Percentiles rank a stretch among this genome's conserved stretches.
These are phyloP conservation scores for Porcisia hertigi DNA, from an alignment of 208 protist species.

Conservation along the genomic window DNA sequence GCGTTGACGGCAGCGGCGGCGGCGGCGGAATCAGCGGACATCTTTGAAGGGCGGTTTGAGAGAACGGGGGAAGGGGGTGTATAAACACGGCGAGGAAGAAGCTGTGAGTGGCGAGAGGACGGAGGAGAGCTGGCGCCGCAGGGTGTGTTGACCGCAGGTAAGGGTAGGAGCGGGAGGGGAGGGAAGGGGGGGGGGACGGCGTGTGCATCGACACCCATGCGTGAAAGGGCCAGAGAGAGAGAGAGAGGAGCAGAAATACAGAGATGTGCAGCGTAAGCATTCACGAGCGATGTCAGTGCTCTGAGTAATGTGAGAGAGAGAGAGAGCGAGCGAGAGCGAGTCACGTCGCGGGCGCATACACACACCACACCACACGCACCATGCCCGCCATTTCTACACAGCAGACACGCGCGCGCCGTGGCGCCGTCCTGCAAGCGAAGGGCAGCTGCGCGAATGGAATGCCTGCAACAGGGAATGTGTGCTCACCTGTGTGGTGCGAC, in stretches of 20 bases:
- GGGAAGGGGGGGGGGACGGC: background rate
- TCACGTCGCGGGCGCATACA: background rate
- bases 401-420: background rate
- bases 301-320: background rate
- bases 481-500: background rate
- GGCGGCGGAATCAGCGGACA: background rate
- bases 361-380: background rate
- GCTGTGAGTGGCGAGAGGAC: slow-evolving; percentile 15
- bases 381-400: background rate
- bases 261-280: background rate
- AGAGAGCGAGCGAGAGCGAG: background rate
- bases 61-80: background rate
- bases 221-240: background rate
- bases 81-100: slow-evolving; percentile 12
- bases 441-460: background rate
- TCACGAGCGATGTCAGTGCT: background rate
- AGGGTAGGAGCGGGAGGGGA: background rate
- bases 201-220: slow-evolving; percentile 1
- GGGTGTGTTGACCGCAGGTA: background rate
- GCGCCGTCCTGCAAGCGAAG: background rate
- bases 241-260: background rate
- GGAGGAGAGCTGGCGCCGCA: background rate
- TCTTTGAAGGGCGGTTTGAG: background rate
- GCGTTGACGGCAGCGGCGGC: background rate
- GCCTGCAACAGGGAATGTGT: background rate